phyloP scores from a whole-genome alignment of 768 basidiomycete genomes.

The Amanita molliuscula region DNA sequence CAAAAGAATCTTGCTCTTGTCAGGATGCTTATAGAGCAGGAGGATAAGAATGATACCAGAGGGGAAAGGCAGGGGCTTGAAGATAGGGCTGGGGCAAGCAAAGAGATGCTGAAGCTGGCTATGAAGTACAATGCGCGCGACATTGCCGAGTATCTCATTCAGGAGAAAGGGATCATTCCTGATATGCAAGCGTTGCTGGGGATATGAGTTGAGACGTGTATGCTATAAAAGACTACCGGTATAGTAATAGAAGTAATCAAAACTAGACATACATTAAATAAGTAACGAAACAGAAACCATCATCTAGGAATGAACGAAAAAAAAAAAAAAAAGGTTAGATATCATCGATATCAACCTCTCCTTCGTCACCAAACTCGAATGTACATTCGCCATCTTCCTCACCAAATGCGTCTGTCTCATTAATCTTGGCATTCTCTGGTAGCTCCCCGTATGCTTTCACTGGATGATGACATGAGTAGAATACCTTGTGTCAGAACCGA shows the following conservation, averaged over 20 bases:
- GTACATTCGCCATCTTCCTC: conserved; percentile 85
- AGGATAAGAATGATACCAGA: conserved; percentile 10
- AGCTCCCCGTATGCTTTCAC: conserved; percentile 98
- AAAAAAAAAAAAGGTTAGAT: conserved; percentile 37
- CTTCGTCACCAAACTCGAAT: conserved; percentile 86
- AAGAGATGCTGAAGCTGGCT: conserved; percentile 55
- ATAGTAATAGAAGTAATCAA: conserved; percentile 11
- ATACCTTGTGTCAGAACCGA: background rate
- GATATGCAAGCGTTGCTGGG: conserved; percentile 47
- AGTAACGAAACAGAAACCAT: conserved; percentile 13
- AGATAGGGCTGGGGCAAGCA: conserved; percentile 46
- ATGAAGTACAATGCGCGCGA: conserved; percentile 55
- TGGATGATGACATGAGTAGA: conserved; percentile 16
- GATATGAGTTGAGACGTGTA: background rate
- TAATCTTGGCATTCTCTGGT: conserved; percentile 93
- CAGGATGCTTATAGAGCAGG: conserved; percentile 49
- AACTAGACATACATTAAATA: conserved; percentile 9
- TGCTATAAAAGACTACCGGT: conserved; percentile 8
- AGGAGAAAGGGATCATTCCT: conserved; percentile 64
- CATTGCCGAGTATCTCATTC: conserved; percentile 60
- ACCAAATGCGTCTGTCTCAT: conserved; percentile 90
- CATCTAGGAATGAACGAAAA: background rate
- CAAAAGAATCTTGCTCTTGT: conserved; percentile 60
- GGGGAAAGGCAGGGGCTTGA: conserved; percentile 43
- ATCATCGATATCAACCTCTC: conserved; percentile 84